Conservation (phyloP, 2,329 filamentous ascomycete genomes). For the Neonectria hederae region DNA sequence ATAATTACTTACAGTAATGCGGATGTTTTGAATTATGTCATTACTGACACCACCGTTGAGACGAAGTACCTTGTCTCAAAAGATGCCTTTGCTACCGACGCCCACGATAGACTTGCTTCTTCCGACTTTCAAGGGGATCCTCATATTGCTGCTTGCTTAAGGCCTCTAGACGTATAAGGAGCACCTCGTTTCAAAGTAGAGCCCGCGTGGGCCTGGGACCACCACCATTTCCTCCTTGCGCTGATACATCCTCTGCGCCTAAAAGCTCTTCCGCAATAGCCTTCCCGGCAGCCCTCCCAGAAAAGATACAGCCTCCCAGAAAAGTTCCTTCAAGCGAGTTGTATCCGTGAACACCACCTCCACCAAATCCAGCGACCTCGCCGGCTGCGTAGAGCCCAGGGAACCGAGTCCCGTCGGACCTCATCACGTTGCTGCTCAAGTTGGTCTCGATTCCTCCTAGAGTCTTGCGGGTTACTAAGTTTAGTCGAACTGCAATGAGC, state of each 20-base stretch:
- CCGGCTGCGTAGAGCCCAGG: slow-evolving; percentile 68
- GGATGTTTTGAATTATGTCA: slow-evolving; percentile 68
- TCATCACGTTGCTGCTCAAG: slow-evolving; percentile 64
- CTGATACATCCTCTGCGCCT: slow-evolving; percentile 5
- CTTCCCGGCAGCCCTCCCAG: slow-evolving; percentile 64
- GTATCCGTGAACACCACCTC: slow-evolving; percentile 70
- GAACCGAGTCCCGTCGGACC: slow-evolving; percentile 57
- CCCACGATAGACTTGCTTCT: slow-evolving; percentile 69
- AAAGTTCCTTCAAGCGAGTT: slow-evolving; percentile 71
- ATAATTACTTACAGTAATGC: slow-evolving; percentile 50
- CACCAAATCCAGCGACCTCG: slow-evolving; percentile 69
- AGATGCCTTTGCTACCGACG: slow-evolving; percentile 60
- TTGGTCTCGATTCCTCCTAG: slow-evolving; percentile 69
- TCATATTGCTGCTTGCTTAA: background rate
- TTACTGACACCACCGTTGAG: slow-evolving; percentile 58
- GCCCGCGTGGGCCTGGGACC: background rate
- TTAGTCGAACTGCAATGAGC: slow-evolving; percentile 68
- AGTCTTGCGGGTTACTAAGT: slow-evolving; percentile 69
- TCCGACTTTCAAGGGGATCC: slow-evolving; percentile 58
- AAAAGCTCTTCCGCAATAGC: slow-evolving; percentile 61
- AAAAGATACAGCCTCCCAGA: slow-evolving; percentile 70
- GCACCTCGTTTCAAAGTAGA: background rate
- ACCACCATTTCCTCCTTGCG: background rate
- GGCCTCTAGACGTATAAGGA: background rate
- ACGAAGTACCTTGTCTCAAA: slow-evolving; percentile 65